Evolutionary conservation across 2,329 filamentous ascomycete species (phyloP).

Genomic region (Exserohilum turcica): DNA sequence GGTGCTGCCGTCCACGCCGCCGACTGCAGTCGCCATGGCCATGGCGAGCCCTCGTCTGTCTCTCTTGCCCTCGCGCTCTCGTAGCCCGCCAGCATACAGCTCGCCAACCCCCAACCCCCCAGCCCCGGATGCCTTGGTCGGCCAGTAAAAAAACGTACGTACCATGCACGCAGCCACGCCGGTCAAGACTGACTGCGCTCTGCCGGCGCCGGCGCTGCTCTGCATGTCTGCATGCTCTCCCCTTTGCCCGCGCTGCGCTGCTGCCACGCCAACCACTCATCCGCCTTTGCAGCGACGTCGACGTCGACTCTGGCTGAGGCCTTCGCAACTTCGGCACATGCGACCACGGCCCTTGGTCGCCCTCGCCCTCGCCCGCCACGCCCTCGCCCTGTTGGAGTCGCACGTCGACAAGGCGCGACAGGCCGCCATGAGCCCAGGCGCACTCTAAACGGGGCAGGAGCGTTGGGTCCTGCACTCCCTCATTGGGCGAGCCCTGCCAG

Average conservation of each 20-base stretch:
- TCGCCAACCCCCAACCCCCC: too few species aligned
- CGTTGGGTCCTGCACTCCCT: slow-evolving; percentile 12
- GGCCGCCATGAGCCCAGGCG: slow-evolving; percentile 10
- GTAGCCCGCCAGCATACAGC: too few species aligned
- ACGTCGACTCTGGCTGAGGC: slow-evolving; percentile 20
- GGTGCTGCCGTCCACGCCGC: slow-evolving; percentile 11
- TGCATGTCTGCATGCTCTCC: neutral
- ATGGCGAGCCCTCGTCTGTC: slow-evolving; percentile 17
- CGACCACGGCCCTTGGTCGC: slow-evolving; percentile 14
- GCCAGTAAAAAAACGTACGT: slow-evolving; percentile 18
- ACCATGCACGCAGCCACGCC: slow-evolving; percentile 12
- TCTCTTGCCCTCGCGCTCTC: slow-evolving; percentile 8
- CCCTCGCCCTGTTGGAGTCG: neutral
- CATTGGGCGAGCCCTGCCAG: slow-evolving; percentile 27
- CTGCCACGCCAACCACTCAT: slow-evolving; percentile 1
- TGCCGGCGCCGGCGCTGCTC: slow-evolving; percentile 2
- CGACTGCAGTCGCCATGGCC: slow-evolving; percentile 11
- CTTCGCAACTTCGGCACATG: slow-evolving; percentile 24
- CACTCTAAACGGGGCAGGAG: slow-evolving; percentile 14
- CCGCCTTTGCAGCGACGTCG: slow-evolving; percentile 9
- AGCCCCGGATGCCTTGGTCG: slow-evolving; percentile 14
- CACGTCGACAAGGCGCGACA: slow-evolving; percentile 3
- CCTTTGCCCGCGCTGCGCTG: neutral
- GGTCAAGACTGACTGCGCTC: slow-evolving; percentile 19
- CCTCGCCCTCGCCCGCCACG: neutral